Conservation (phyloP, 106 monocot genomes). For the Phalaenopsis aphrodite region DNA sequence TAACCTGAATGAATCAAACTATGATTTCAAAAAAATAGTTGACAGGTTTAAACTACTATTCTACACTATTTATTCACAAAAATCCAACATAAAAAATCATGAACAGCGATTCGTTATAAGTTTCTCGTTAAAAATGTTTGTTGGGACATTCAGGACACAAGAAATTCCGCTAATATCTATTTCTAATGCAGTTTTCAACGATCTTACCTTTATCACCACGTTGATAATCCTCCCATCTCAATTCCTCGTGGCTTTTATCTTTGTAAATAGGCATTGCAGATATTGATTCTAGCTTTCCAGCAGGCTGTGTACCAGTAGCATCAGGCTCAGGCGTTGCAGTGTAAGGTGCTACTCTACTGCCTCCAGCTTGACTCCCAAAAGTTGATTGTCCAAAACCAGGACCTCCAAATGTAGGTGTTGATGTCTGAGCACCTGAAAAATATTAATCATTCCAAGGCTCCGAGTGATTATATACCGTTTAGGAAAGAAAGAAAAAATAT, state of each 20-base stretch:
- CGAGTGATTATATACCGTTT: background rate
- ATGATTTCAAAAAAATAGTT: background rate
- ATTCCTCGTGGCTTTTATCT: slow-evolving; percentile 91
- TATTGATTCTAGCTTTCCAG: slow-evolving; percentile 90
- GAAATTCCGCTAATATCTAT: background rate
- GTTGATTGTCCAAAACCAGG: slow-evolving; percentile 59
- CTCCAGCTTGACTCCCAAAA: slow-evolving; percentile 52
- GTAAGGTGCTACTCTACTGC: slow-evolving; percentile 62
- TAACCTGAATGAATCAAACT: background rate
- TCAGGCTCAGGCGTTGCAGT: slow-evolving; percentile 59
- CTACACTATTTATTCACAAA: background rate
- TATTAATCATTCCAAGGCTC: background rate
- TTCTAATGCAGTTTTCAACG: background rate
- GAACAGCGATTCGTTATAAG: background rate
- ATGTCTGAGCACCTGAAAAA: slow-evolving; percentile 53
- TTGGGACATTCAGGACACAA: background rate
- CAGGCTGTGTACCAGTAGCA: slow-evolving; percentile 40
- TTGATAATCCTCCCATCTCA: slow-evolving; percentile 98
- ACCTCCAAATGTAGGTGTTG: slow-evolving; percentile 68
- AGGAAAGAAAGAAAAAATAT: background rate
- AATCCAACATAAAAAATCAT: background rate
- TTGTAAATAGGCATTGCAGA: slow-evolving; percentile 96
- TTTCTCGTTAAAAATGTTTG: background rate
- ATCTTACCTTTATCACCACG: slow-evolving; percentile 84
- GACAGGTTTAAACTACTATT: background rate